Percentiles rank a stretch among this genome's conserved stretches.
Conservation (phyloP, 1,284 basidiomycete species). For the Inonotus obliquus region DNA sequence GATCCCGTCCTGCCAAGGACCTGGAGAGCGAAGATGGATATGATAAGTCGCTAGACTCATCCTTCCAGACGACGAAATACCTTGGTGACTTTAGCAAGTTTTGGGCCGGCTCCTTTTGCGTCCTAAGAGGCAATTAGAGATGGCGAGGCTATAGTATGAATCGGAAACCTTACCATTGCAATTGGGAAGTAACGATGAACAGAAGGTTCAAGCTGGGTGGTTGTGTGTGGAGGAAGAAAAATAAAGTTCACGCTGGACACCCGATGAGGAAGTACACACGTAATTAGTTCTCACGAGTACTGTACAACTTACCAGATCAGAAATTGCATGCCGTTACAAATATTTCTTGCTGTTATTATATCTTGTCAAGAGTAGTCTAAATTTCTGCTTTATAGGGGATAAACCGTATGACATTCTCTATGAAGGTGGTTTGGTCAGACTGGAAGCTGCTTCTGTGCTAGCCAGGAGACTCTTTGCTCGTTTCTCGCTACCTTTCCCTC, state of each 20-base stretch:
- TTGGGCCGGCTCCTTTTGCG: slow-evolving; percentile 75
- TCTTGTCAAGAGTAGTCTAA: too few species aligned
- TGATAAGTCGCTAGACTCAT: not conserved
- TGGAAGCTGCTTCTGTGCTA: slow-evolving; percentile 19
- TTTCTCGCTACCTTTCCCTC: slow-evolving; percentile 48
- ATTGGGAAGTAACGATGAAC: not conserved
- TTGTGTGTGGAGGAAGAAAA: slow-evolving; percentile 12
- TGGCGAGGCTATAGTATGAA: not conserved
- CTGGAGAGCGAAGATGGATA: slow-evolving; percentile 41
- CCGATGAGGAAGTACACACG: not conserved
- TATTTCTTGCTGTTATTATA: not conserved
- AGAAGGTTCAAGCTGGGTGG: not conserved
- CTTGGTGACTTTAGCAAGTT: slow-evolving; percentile 96
- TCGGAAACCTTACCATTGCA: slow-evolving; percentile 2
- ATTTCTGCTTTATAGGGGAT: too few species aligned
- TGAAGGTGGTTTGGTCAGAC: not conserved
- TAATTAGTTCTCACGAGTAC: slow-evolving; percentile 3
- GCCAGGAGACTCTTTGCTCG: slow-evolving; percentile 33
- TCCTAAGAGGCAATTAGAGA: slow-evolving; percentile 41
- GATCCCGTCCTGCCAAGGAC: slow-evolving; percentile 99
- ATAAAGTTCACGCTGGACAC: slow-evolving; percentile 6
- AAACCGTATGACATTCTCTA: not conserved
- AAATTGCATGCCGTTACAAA: not conserved
- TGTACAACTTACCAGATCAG: not conserved
- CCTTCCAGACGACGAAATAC: slow-evolving; percentile 35